Evolutionary conservation across 2,329 filamentous ascomycete genomes (phyloP), one percentile per base, ranked within the genome.

Genomic region (Xylariaceae sp.): DNA sequence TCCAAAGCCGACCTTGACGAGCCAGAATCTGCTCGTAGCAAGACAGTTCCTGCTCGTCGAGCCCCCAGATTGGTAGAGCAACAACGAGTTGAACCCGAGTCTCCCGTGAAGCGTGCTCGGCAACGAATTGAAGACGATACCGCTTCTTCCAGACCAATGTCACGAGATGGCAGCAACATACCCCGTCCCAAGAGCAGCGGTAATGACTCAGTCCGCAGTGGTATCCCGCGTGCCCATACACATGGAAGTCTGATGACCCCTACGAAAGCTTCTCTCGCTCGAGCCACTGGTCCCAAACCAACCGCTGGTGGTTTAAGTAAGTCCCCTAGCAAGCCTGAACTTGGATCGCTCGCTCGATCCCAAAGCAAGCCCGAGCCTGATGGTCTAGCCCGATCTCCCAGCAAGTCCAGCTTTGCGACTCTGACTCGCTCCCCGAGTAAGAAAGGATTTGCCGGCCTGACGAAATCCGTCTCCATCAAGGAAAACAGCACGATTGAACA

Each of bases 201-300:
- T 62, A 55, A 66, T 62, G 54, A 72, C 48, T 49, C 56, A 26
- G 19, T 51, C 37, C 56, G 42, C 18, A 52, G 44, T 31, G 54
- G 59, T 13, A 56, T 72, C 17, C 51, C 64, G 37, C 71, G 69
- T 19, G 64, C 72, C 1, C 67, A 73, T 41, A 71, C 76, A 47
- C 64, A 72, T 45, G 69, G 72, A 47, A 81, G 71, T 44, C 68
- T 91, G 22, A 78, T 83, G 63, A 94, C 87, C 4, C 89, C 89
- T 0, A 93, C 87, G 8, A 89, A 88, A 61, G 71, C 87, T 7
- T 88, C 86, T 1, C 63, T 87, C 38, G 78, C 81, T 26, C 81
- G 83, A 33, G 66, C 74, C 35, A 65, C 73, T 41, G 80, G 72
- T 50, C 66, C 67, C 39, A 81, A 78, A 55, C 68, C 72, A 7